Conservation (phyloP, 331 rosid genomes). For the Quercus phellos region DNA sequence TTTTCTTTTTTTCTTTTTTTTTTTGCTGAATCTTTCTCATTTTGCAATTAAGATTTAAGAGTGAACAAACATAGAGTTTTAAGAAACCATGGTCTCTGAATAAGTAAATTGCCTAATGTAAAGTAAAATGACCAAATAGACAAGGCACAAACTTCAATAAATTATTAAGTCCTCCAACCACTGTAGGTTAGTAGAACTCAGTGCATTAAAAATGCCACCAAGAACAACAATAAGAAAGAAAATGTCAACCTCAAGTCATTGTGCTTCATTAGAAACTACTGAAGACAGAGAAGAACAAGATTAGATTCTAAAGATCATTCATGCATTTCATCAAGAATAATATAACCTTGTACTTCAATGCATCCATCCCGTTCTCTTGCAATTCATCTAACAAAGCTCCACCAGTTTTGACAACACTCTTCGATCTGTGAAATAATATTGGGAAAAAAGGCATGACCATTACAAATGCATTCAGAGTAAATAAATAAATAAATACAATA, state of each 20-base stretch:
- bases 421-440: slow-evolving; percentile 37
- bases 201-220: not conserved
- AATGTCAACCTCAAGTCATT: slow-evolving; percentile 31
- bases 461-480: not conserved
- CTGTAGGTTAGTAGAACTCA: not conserved
- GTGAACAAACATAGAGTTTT: no score
- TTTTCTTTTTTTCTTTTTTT: no score
- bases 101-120: not conserved
- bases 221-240: no score
- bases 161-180: not conserved
- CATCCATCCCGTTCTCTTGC: slow-evolving; percentile 65
- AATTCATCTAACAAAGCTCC: slow-evolving; percentile 86
- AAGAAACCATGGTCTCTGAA: no score
- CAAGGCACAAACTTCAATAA: not conserved
- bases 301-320: slow-evolving; percentile 92
- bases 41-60: no score
- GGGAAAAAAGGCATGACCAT: not conserved
- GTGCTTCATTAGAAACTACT: slow-evolving; percentile 70
- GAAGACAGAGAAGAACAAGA: slow-evolving; percentile 77
- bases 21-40: no score
- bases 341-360: slow-evolving; percentile 68
- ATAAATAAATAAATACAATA: slow-evolving; percentile 1
- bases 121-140: not conserved
- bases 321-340: slow-evolving; percentile 89
- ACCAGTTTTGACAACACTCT: slow-evolving; percentile 79